These are phyloP conservation scores for Marchantia paleacea DNA, from an alignment of 225 moss, liverwort and hornwort genomes.

Conservation along the genomic window DNA sequence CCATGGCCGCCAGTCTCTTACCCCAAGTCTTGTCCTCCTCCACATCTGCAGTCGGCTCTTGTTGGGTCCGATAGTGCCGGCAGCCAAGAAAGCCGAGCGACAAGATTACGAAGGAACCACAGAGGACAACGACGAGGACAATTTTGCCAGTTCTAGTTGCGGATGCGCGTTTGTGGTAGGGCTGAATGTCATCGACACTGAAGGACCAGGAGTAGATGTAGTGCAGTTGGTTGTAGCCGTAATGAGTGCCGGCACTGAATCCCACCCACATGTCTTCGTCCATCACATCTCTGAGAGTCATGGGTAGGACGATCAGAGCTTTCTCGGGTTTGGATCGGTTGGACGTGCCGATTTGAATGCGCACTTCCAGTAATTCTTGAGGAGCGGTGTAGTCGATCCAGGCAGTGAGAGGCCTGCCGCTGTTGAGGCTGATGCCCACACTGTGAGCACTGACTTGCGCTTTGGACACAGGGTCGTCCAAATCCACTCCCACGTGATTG, in stretches of 20 bases:
- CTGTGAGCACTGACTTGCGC: conserved; percentile 10
- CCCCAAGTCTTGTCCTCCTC: not conserved
- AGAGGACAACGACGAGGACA: conserved; percentile 5
- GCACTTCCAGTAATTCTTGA: conserved; percentile 3
- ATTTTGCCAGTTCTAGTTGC: not conserved
- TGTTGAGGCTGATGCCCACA: conserved; percentile 15
- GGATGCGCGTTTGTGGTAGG: not conserved
- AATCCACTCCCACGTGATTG: conserved; percentile 21
- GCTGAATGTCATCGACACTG: conserved; percentile 3
- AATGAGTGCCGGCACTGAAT: conserved; percentile 21
- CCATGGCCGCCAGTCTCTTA: not conserved
- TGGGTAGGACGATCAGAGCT: conserved; percentile 2
- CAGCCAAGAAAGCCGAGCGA: not conserved
- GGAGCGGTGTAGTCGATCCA: conserved; percentile 20
- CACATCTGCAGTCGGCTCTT: not conserved
- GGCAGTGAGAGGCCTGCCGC: conserved; percentile 17
- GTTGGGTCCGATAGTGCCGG: not conserved
- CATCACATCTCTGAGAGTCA: not conserved
- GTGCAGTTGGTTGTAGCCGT: conserved; percentile 21
- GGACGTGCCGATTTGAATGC: conserved; percentile 5
- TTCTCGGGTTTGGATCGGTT: conserved; percentile 5
- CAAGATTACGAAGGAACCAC: conserved; percentile 4
- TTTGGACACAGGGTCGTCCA: conserved; percentile 6
- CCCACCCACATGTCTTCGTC: conserved; percentile 23
- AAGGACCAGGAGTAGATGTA: conserved; percentile 17